Conservation (phyloP, 2,329 filamentous ascomycete genomes). For the Trichoderma asperellum region DNA sequence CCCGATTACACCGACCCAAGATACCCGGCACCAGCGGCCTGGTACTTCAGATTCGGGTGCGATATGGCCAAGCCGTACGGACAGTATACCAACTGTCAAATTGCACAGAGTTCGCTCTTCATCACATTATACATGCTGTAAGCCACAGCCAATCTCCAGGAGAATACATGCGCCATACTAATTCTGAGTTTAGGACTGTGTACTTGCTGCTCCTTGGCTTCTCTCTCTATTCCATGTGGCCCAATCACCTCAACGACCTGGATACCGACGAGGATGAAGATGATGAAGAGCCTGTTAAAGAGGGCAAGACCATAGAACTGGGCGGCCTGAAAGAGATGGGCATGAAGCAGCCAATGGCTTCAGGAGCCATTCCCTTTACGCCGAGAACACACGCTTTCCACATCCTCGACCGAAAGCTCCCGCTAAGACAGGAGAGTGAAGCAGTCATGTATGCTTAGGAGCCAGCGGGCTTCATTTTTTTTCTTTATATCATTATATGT, state of each 20-base stretch:
- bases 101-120: constrained; percentile 70
- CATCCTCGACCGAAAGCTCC: constrained; percentile 61
- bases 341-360: constrained; percentile 34
- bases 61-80: constrained; percentile 58
- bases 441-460: not conserved
- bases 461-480: not conserved
- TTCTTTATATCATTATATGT: not conserved
- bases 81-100: constrained; percentile 63
- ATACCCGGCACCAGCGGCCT: constrained; percentile 65
- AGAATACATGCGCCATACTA: not conserved
- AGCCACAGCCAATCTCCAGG: constrained; percentile 40
- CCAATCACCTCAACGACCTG: constrained; percentile 58
- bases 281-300: constrained; percentile 39
- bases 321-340: constrained; percentile 59
- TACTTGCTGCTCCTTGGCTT: constrained; percentile 64
- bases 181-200: constrained; percentile 41
- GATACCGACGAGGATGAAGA: constrained; percentile 48
- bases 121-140: constrained; percentile 70
- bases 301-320: constrained; percentile 58
- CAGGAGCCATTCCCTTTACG: constrained; percentile 55
- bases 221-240: constrained; percentile 61
- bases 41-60: constrained; percentile 77
- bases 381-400: constrained; percentile 71
- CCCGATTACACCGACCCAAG: constrained; percentile 71
- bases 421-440: constrained; percentile 45